These are phyloP conservation scores for Globisporangium spiculum DNA, from an alignment of 352 stramenopile species.

Conservation along the genomic window DNA sequence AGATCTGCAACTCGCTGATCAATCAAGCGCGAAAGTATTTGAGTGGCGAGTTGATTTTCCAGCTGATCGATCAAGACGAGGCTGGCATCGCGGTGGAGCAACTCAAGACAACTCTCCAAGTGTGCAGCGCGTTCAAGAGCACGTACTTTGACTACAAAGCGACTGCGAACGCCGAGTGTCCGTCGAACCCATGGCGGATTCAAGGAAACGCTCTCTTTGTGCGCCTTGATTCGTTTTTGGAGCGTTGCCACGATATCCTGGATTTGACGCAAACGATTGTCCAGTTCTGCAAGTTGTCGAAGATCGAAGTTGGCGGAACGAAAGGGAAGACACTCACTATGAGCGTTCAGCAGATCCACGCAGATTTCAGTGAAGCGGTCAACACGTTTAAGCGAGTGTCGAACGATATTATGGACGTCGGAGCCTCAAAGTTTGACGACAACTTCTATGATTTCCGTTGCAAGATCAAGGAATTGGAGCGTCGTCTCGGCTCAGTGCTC, in stretches of 20 bases:
- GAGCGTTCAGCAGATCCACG: constrained; percentile 94
- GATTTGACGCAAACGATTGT: constrained; percentile 98
- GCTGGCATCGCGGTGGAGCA: constrained; percentile 92
- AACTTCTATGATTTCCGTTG: constrained; percentile 97
- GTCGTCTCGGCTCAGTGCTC: constrained; percentile 94
- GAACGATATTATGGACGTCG: constrained; percentile 98
- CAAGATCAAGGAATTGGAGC: constrained; percentile 98
- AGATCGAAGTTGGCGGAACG: constrained; percentile 97
- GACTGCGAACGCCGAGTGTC: constrained; percentile 95
- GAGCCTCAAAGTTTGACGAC: constrained; percentile 95
- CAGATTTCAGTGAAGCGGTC: constrained; percentile 94
- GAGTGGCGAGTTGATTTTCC: constrained; percentile 95
- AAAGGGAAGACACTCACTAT: constrained; percentile 95
- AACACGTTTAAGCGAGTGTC: constrained; percentile 95
- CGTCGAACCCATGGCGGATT: constrained; percentile 97
- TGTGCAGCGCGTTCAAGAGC: constrained; percentile 96
- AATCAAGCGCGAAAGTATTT: constrained; percentile 92
- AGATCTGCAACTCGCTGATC: constrained; percentile 98
- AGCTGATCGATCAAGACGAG: constrained; percentile 96
- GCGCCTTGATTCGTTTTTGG: constrained; percentile 96
- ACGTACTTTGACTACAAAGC: constrained; percentile 99
- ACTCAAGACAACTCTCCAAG: constrained; percentile 91
- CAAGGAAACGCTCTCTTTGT: constrained; percentile 98
- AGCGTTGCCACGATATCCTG: constrained; percentile 97
- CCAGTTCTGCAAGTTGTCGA: constrained; percentile 97